phyloP scores from a whole-genome alignment of 2,329 filamentous ascomycete genomes.

The Colletotrichum brevisporum region DNA sequence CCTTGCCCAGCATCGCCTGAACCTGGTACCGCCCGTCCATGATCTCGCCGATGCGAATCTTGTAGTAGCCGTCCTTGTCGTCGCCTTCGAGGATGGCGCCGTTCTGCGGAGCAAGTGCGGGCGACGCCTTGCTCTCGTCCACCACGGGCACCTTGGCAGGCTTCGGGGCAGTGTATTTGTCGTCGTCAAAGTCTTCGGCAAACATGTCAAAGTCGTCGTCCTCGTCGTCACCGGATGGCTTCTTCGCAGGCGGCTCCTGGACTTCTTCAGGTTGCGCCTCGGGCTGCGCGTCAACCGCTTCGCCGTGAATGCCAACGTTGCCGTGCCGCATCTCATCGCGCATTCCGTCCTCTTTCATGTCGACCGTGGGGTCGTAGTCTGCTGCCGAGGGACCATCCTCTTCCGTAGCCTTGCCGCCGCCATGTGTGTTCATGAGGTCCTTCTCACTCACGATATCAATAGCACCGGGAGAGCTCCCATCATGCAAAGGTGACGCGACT shows the following conservation, averaged over 20 bases:
- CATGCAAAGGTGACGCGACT: slow-evolving; percentile 60
- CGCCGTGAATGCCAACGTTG: slow-evolving; percentile 66
- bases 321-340: slow-evolving; percentile 76
- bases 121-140: slow-evolving; percentile 64
- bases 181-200: slow-evolving; percentile 81
- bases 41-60: slow-evolving; percentile 91
- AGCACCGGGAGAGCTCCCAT: slow-evolving; percentile 69
- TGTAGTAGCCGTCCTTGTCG: slow-evolving; percentile 96
- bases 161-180: slow-evolving; percentile 73
- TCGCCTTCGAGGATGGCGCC: slow-evolving; percentile 91
- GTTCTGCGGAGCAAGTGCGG: slow-evolving; percentile 63
- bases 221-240: slow-evolving; percentile 64
- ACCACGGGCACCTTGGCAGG: slow-evolving; percentile 53
- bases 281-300: slow-evolving; percentile 47
- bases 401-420: slow-evolving; percentile 54
- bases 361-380: slow-evolving; percentile 90
- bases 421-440: slow-evolving; percentile 74
- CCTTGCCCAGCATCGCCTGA: slow-evolving; percentile 87
- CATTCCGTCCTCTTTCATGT: slow-evolving; percentile 87
- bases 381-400: slow-evolving; percentile 89
- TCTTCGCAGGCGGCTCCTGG: slow-evolving; percentile 49
- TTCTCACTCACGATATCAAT: slow-evolving; percentile 77
- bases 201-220: slow-evolving; percentile 91
- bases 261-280: slow-evolving; percentile 49
- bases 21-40: slow-evolving; percentile 92